Percentiles rank a stretch among this genome's conserved stretches.
phyloP scores from a whole-genome alignment of 208 protist genomes.

The Trypanosoma cruzi region DNA sequence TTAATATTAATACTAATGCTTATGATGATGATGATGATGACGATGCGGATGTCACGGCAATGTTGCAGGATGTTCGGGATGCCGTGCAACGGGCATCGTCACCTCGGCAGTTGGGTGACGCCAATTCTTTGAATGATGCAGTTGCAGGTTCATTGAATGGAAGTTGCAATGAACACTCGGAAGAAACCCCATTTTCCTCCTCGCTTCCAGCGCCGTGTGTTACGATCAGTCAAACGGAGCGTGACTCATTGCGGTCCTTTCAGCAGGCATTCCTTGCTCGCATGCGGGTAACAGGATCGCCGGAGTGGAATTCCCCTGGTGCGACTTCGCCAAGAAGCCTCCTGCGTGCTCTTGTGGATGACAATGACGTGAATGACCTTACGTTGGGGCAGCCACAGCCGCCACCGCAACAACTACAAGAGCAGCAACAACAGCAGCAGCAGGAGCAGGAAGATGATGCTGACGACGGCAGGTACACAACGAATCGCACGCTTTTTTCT shows the following conservation, averaged over 20 bases:
- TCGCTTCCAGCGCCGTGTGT: slow-evolving; percentile 32
- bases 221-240: slow-evolving; percentile 54
- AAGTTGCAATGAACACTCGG: neutral
- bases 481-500: slow-evolving; percentile 37
- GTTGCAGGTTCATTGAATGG: neutral
- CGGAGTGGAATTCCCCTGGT: slow-evolving; percentile 24
- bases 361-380: neutral
- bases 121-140: neutral
- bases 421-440: neutral
- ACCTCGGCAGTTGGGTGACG: slow-evolving; percentile 19
- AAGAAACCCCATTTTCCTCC: neutral
- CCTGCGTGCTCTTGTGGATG: neutral
- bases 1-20: no score
- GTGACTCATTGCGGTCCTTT: slow-evolving; percentile 47
- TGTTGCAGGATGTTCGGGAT: slow-evolving; percentile 30
- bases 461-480: neutral
- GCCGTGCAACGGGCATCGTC: slow-evolving; percentile 11
- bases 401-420: neutral
- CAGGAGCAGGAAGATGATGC: slow-evolving; percentile 4
- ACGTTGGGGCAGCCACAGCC: neutral
- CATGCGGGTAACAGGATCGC: slow-evolving; percentile 25
- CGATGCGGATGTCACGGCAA: slow-evolving; percentile 27
- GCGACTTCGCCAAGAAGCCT: slow-evolving; percentile 11
- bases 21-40: slow-evolving; percentile 25
- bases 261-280: slow-evolving; percentile 47